phyloP scores from a whole-genome alignment of 352 stramenopile species.

The Globisporangium lucens region DNA sequence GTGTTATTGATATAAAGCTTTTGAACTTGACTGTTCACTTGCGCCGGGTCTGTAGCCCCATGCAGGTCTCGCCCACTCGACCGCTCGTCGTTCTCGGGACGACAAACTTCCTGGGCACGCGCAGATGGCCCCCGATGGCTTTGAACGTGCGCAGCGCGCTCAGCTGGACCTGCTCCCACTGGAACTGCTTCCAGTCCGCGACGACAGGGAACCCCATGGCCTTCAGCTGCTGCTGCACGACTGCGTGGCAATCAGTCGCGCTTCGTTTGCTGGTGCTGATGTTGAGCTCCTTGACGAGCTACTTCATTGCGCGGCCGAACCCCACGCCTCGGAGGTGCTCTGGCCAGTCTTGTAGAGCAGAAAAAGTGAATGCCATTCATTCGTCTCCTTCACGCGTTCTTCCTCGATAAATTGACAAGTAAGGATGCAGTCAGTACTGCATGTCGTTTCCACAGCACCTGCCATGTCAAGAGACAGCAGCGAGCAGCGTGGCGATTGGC shows the following conservation, averaged over 20 bases:
- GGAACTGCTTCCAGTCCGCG: slow-evolving; percentile 39
- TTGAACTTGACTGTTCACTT: slow-evolving; percentile 10
- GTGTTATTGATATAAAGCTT: no score
- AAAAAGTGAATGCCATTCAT: no score
- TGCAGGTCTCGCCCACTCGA: background rate
- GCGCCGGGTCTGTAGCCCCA: slow-evolving; percentile 15
- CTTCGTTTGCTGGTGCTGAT: background rate
- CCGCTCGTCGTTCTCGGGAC: slow-evolving; percentile 16
- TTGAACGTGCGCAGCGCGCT: slow-evolving; percentile 9
- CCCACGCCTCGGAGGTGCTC: slow-evolving; percentile 30
- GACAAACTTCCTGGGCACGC: slow-evolving; percentile 11
- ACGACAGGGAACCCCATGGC: slow-evolving; percentile 29
- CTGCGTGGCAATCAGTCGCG: background rate
- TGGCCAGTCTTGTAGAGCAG: slow-evolving; percentile 27
- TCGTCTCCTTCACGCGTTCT: no score
- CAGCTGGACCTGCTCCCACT: slow-evolving; percentile 16
- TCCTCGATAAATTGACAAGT: no score
- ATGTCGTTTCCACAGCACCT: no score
- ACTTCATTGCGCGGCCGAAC: slow-evolving; percentile 34
- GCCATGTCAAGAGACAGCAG: no score
- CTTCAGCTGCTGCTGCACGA: slow-evolving; percentile 22
- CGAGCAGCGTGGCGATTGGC: no score
- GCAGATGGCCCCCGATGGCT: slow-evolving; percentile 8
- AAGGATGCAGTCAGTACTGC: no score
- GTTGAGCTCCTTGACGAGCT: slow-evolving; percentile 20